Conservation (phyloP, 1,284 basidiomycete genomes). For the Ceratobasidium sp. region DNA sequence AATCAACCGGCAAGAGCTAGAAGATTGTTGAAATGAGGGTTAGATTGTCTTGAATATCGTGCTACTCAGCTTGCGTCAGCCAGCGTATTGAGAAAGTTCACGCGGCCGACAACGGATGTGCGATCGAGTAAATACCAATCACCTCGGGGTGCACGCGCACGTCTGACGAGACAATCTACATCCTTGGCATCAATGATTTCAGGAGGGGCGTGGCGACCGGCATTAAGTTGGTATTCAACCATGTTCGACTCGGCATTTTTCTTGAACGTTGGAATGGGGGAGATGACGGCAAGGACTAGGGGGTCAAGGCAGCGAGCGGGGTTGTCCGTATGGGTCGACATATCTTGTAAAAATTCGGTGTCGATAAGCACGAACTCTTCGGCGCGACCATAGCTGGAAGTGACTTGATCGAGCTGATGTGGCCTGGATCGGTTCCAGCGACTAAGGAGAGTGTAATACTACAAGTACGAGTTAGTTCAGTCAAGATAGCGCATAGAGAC, state of each 20-base stretch:
- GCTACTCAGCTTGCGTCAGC: not conserved
- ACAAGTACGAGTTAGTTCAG: not conserved
- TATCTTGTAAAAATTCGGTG: not conserved
- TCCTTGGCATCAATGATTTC: conserved; percentile 48
- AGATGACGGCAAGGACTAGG: conserved; percentile 48
- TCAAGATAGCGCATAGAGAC: not conserved
- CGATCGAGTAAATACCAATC: conserved; percentile 51
- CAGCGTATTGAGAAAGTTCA: conserved; percentile 4
- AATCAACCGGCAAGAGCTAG: too few species aligned
- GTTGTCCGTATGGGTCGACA: conserved; percentile 46
- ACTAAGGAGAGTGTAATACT: conserved; percentile 9
- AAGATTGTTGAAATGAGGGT: too few species aligned
- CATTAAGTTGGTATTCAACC: conserved; percentile 5
- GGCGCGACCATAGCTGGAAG: not conserved
- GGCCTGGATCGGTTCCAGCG: not conserved
- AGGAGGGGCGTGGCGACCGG: conserved; percentile 15
- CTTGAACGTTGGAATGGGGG: conserved; percentile 39
- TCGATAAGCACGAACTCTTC: conserved; percentile 10
- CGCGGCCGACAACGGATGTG: conserved; percentile 41
- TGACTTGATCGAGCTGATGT: not conserved
- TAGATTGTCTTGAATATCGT: too few species aligned
- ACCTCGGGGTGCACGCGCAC: conserved; percentile 42
- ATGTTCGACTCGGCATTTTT: conserved; percentile 13
- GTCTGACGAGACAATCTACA: conserved; percentile 47
- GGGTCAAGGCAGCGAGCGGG: conserved; percentile 41